These are phyloP conservation scores for Serendipita sp. DNA, from an alignment of 768 basidiomycete genomes.

Conservation along the genomic window DNA sequence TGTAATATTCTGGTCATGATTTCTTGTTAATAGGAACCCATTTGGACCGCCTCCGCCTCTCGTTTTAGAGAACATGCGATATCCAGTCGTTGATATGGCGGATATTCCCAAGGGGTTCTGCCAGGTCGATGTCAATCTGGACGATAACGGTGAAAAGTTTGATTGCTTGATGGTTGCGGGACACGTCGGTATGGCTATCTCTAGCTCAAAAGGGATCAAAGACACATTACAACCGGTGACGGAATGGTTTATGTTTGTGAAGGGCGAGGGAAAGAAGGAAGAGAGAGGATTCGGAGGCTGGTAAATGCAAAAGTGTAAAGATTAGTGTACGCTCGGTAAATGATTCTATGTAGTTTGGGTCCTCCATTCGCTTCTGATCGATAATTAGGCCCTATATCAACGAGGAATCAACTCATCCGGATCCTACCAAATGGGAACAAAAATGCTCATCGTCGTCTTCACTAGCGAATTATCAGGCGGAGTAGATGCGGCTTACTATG, in stretches of 20 bases:
- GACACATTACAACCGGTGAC: background rate
- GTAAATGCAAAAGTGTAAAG: too few relatives aligned
- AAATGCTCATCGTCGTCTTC: too few relatives aligned
- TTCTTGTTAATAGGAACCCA: background rate
- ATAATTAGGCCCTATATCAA: too few relatives aligned
- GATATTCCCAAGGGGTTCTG: conserved; percentile 20
- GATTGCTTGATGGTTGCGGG: conserved; percentile 21
- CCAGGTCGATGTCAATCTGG: conserved; percentile 18
- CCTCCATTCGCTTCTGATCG: too few relatives aligned
- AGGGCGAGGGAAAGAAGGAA: too few relatives aligned
- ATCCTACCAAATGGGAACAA: too few relatives aligned
- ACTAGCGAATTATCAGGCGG: too few relatives aligned
- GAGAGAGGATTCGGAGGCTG: too few relatives aligned
- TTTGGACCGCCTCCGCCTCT: background rate
- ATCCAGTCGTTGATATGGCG: conserved; percentile 8
- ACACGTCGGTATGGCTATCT: background rate
- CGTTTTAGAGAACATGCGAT: conserved; percentile 10
- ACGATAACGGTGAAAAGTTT: conserved; percentile 16
- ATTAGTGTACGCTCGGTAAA: too few relatives aligned
- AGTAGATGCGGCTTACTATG: too few relatives aligned
- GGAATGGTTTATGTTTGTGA: conserved; percentile 5
- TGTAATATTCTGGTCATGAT: background rate
- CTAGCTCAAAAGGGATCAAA: background rate
- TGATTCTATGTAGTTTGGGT: too few relatives aligned
- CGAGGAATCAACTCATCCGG: too few relatives aligned